A percentile compares a stretch with the other conserved stretches of the same genome.
Conservation (phyloP, 495 filamentous ascomycete genomes). For the Evernia prunastri region DNA sequence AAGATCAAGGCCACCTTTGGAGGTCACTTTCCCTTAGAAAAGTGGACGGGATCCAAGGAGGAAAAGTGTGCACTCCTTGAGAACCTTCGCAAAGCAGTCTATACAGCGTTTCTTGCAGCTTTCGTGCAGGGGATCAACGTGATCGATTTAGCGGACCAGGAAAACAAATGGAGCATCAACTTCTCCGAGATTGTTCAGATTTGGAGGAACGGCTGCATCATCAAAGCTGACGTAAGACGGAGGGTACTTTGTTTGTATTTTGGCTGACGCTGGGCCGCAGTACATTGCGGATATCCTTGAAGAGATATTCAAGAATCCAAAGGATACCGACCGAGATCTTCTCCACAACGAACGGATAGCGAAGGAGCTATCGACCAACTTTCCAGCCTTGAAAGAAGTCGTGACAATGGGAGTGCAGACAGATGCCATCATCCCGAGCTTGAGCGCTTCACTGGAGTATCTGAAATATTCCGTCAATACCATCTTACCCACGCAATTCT, state of each 20-base stretch:
- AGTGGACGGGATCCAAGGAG: conserved; percentile 36
- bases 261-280: background rate
- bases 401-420: conserved; percentile 50
- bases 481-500: conserved; percentile 59
- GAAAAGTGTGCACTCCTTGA: conserved; percentile 51
- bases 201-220: conserved; percentile 71
- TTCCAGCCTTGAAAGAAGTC: conserved; percentile 48
- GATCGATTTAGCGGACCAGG: conserved; percentile 53
- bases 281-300: conserved; percentile 56
- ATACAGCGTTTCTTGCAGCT: conserved; percentile 54
- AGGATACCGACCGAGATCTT: conserved; percentile 34
- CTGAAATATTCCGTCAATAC: conserved; percentile 57
- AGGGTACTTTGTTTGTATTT: background rate
- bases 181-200: conserved; percentile 55
- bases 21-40: conserved; percentile 36
- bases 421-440: conserved; percentile 59
- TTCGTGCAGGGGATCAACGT: conserved; percentile 64
- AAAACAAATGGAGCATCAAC: conserved; percentile 59
- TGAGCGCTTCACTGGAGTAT: conserved; percentile 63
- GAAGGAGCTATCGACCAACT: conserved; percentile 47
- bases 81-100: conserved; percentile 54
- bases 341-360: conserved; percentile 46
- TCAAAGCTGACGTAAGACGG: conserved; percentile 48
- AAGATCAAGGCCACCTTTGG: conserved; percentile 36
- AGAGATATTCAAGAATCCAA: conserved; percentile 28